These are phyloP conservation scores for Cutaneotrichosporon cavernicola DNA, from an alignment of 1,284 basidiomycete species.

Conservation along the genomic window DNA sequence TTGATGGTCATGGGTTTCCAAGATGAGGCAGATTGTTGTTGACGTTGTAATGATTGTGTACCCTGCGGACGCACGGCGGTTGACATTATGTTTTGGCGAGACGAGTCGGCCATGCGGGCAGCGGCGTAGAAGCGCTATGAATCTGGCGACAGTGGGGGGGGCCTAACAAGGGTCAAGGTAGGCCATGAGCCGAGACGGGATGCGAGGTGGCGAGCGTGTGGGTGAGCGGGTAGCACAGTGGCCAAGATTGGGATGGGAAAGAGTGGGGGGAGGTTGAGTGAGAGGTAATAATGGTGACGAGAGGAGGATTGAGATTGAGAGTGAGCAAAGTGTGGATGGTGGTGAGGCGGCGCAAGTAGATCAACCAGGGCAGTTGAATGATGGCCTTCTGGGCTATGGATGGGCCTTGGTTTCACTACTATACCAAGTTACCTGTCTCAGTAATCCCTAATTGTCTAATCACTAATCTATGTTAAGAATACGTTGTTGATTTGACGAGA, in stretches of 20 bases:
- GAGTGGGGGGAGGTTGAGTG: neutral
- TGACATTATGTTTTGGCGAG: conserved; percentile 10
- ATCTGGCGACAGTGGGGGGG: neutral
- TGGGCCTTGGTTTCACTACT: too few relatives aligned
- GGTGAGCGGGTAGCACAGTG: neutral
- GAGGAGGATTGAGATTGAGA: neutral
- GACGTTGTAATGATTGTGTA: neutral
- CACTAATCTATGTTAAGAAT: neutral
- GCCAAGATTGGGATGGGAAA: neutral
- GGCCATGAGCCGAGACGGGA: neutral
- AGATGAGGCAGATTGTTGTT: neutral
- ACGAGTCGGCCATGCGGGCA: conserved; percentile 6
- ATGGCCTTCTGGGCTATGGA: too few relatives aligned
- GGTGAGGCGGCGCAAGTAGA: neutral
- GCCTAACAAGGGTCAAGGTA: neutral
- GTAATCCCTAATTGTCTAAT: too few relatives aligned
- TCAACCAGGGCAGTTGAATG: neutral
- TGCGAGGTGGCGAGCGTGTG: neutral
- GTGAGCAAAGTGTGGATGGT: neutral
- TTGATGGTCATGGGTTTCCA: conserved; percentile 11
- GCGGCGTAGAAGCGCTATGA: neutral
- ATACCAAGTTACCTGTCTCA: too few relatives aligned
- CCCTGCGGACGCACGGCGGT: neutral
- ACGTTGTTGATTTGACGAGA: neutral
- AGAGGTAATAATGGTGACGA: neutral